These are phyloP conservation scores for Torrubiella hemipterigena DNA, from an alignment of 2,329 filamentous ascomycete genomes.

Conservation along the genomic window DNA sequence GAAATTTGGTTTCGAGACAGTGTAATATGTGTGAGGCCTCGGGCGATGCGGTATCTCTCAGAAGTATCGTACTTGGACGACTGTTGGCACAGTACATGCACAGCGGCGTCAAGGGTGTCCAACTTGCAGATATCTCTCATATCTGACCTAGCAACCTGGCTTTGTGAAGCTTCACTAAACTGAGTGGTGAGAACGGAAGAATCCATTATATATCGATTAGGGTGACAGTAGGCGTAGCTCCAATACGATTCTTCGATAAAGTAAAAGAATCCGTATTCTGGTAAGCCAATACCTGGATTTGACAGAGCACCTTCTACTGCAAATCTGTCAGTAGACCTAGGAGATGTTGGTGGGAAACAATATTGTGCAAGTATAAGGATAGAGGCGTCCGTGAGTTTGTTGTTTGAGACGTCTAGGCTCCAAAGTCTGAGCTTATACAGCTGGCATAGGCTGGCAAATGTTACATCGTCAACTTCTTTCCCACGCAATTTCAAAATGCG, in stretches of 20 bases:
- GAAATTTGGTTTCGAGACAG: conserved; percentile 39
- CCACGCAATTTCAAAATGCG: conserved; percentile 38
- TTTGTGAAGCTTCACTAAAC: conserved; percentile 10
- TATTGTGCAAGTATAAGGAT: conserved; percentile 18
- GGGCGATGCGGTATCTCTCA: conserved; percentile 9
- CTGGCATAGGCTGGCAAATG: conserved; percentile 15
- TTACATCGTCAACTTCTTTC: conserved; percentile 31
- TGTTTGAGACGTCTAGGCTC: conserved; percentile 43
- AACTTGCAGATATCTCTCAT: conserved; percentile 11
- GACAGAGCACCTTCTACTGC: conserved; percentile 33
- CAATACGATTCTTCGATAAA: conserved; percentile 34
- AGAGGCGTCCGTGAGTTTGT: conserved; percentile 35
- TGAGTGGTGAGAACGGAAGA: conserved; percentile 26
- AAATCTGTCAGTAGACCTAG: conserved; percentile 25
- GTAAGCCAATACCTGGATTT: conserved; percentile 15
- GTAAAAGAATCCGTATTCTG: conserved; percentile 26
- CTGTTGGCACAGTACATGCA: conserved; percentile 12
- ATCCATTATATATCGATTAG: conserved; percentile 35
- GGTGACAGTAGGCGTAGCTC: conserved; percentile 32
- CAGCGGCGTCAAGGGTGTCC: conserved; percentile 16
- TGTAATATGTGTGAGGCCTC: conserved; percentile 39
- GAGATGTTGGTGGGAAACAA: conserved; percentile 19
- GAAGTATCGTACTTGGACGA: conserved; percentile 10
- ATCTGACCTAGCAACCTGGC: conserved; percentile 19
- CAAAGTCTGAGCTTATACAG: conserved; percentile 33